Evolutionary conservation across 169 alveolate species (phyloP), one percentile per base, ranked within the genome.

Genomic region (Plasmodium fragile): DNA sequence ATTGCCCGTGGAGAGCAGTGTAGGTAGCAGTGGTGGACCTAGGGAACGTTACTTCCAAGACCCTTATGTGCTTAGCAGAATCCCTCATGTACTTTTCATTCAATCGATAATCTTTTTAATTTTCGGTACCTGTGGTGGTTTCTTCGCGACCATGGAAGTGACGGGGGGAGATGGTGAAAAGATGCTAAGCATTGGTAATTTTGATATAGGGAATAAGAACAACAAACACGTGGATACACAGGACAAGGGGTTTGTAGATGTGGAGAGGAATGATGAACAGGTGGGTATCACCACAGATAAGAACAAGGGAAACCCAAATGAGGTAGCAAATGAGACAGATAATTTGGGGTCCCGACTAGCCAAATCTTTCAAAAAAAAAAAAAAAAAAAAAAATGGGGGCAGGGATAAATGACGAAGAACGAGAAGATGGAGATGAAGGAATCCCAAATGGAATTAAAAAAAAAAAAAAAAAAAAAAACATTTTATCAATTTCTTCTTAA

Each of bases 1-100:
- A 5, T 16, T 45, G 22, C 93, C 93, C 4, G 65, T 75, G 4
- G 39, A 32, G 36, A 65, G 36, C 11, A 34, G 25, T 30, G 49
- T 1, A 45, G 55, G 5, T 45, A 25, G 7, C 55, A 18, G n/a
- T 3, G 70, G 65, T 43, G 41, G 69, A 25, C 65, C 85, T 0
- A 52, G 16, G 65, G 93, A 85, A 85, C 69, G 53, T 6, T 85
- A 85, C 32, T 85, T 85, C 43, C 49, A 85, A 8, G 93, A 85
- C 41, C 18, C 52, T 34, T 70, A 85, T 18, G 93, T 85, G 36
- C 79, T 85, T 13, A 43, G 43, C 36, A 85, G 93, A 85, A 53
- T 85, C 0, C 85, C 93, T 13, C 41, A 85, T n/a, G 85, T 85
- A 2, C 36, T 85, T 4, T 85, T 73, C 43, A 18, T 85, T 3